Conservation (phyloP, 1,284 basidiomycete species). For the Puccinia sorghi region DNA sequence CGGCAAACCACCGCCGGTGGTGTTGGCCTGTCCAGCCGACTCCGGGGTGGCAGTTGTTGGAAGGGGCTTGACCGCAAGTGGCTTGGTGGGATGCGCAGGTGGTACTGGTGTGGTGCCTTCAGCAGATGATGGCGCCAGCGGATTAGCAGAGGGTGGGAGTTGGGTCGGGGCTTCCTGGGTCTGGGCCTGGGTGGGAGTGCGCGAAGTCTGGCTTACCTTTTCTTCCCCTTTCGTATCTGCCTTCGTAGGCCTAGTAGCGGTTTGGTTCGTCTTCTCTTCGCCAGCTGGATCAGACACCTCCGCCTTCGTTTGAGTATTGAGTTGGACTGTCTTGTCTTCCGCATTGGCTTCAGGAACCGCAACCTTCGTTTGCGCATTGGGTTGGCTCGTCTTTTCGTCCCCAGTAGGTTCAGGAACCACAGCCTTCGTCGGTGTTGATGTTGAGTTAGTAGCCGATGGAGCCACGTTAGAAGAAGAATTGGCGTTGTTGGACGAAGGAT, state of each 20-base stretch:
- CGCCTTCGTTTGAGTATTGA: conserved; percentile 7
- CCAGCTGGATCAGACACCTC: not conserved
- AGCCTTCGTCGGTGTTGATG: not conserved
- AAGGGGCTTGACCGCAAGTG: no score
- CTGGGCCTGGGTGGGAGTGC: no score
- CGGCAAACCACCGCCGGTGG: not conserved
- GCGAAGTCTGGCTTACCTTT: no score
- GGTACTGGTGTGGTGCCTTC: not conserved
- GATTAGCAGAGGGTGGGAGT: not conserved
- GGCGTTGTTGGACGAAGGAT: not conserved
- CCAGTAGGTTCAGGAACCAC: not conserved
- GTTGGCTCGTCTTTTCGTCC: not conserved
- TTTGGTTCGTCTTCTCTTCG: not conserved
- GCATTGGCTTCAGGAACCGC: no score
- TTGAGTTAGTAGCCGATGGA: not conserved
- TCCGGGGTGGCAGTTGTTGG: no score
- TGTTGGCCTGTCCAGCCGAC: not conserved
- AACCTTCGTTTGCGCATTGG: no score
- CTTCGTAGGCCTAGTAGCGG: no score
- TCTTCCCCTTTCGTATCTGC: no score
- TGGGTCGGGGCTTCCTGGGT: not conserved
- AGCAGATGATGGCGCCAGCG: not conserved
- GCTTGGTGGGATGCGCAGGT: not conserved
- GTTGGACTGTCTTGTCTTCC: no score
- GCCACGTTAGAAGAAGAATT: not conserved